These are phyloP conservation scores for Xanthoceras sorbifolium DNA, from an alignment of 345 rosid species.

Conservation along the genomic window DNA sequence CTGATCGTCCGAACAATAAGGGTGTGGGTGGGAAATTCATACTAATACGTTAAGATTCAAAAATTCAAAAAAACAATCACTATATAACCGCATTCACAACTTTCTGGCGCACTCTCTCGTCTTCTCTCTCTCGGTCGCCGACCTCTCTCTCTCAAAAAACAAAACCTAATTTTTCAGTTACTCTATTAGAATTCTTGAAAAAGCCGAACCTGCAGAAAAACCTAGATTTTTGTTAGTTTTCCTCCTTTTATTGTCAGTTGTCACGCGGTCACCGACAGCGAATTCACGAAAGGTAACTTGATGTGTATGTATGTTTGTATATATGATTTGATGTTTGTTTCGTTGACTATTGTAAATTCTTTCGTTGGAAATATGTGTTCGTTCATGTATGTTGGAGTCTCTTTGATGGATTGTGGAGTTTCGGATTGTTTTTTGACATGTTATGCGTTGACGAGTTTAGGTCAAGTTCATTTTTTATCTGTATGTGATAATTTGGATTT, in stretches of 20 bases:
- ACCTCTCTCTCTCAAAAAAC: not conserved
- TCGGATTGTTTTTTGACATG: not conserved
- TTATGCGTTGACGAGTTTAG: not conserved
- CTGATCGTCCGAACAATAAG: not conserved
- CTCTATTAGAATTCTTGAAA: not conserved
- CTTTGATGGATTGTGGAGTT: no score
- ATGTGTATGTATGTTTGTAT: not conserved
- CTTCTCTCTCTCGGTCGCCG: not conserved
- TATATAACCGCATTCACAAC: not conserved
- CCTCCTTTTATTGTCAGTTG: not conserved
- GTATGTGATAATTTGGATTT: not conserved
- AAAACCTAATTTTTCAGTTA: not conserved
- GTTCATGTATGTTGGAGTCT: no score
- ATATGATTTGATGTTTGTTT: not conserved
- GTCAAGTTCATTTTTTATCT: not conserved
- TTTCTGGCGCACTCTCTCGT: slow-evolving; percentile 4
- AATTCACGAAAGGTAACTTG: not conserved
- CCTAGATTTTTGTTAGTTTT: not conserved
- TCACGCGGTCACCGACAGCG: slow-evolving; percentile 7
- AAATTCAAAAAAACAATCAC: slow-evolving; percentile 18
- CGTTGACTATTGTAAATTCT: not conserved
- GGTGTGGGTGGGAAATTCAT: slow-evolving; percentile 15
- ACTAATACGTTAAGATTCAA: slow-evolving; percentile 34
- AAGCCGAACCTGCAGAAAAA: not conserved
- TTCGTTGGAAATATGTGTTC: no score